Conservation (phyloP, 1,139 yeast genomes). For the Taiozyma sp. region DNA sequence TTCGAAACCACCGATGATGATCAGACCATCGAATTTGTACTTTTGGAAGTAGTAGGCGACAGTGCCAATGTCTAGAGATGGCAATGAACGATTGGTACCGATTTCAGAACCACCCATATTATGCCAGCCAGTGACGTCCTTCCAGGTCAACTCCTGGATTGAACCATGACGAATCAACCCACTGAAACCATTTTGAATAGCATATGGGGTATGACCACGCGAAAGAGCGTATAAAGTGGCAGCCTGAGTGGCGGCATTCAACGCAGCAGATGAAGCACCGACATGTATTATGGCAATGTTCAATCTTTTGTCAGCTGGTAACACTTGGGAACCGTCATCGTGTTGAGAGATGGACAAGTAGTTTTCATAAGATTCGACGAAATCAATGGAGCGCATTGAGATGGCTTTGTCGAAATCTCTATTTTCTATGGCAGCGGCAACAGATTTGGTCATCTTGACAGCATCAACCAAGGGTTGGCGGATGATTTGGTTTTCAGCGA, state of each 20-base stretch:
- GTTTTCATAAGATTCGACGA: conserved; percentile 60
- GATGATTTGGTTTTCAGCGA: conserved; percentile 66
- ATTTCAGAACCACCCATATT: conserved; percentile 77
- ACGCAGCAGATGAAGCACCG: conserved; percentile 83
- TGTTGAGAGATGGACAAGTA: conserved; percentile 62
- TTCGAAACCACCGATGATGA: conserved; percentile 78
- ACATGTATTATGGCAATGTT: conserved; percentile 71
- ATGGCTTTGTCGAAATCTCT: conserved; percentile 64
- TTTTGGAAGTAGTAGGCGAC: conserved; percentile 76
- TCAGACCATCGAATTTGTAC: conserved; percentile 66
- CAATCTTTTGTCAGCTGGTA: conserved; percentile 53
- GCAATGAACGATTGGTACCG: conserved; percentile 75
- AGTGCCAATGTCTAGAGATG: conserved; percentile 65
- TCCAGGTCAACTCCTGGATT: conserved; percentile 57
- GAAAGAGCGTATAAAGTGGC: conserved; percentile 73
- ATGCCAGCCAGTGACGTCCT: conserved; percentile 71
- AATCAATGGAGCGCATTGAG: conserved; percentile 65
- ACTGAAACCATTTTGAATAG: conserved; percentile 71
- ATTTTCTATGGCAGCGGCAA: conserved; percentile 59
- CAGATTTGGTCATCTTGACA: conserved; percentile 62
- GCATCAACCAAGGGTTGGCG: conserved; percentile 71
- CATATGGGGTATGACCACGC: conserved; percentile 68
- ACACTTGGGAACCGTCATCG: conserved; percentile 54
- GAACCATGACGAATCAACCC: conserved; percentile 77
- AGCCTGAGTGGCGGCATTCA: conserved; percentile 74